Conservation (phyloP, 495 filamentous ascomycete genomes). For the Aspergillus diversus region DNA sequence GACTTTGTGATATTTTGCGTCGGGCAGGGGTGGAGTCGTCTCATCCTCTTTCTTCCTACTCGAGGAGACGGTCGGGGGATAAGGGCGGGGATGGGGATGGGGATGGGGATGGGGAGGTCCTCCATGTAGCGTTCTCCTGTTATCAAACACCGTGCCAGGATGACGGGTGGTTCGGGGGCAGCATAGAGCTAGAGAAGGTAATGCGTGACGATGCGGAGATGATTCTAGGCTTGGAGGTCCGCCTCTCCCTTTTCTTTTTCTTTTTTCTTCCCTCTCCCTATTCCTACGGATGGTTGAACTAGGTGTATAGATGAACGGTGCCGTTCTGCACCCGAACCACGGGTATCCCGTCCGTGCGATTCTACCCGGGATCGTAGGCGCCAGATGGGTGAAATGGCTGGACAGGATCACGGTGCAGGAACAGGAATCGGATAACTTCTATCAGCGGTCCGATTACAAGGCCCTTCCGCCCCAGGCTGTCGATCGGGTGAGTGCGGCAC, state of each 20-base stretch:
- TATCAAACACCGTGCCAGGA: conserved; percentile 53
- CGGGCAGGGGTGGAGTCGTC: conserved; percentile 34
- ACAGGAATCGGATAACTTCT: conserved; percentile 60
- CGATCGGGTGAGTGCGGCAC: conserved; percentile 51
- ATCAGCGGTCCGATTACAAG: conserved; percentile 68
- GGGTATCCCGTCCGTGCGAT: conserved; percentile 63
- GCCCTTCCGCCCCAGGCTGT: conserved; percentile 60
- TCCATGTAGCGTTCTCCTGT: conserved; percentile 60
- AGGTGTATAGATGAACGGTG: conserved; percentile 56
- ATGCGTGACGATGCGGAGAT: conserved; percentile 50
- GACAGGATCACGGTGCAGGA: conserved; percentile 60
- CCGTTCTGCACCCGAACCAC: conserved; percentile 58
- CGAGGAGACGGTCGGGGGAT: too few species aligned
- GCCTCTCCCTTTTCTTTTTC: not conserved
- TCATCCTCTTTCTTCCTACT: not conserved
- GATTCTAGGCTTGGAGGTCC: conserved; percentile 54
- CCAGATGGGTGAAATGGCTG: conserved; percentile 68
- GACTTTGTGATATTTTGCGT: conserved; percentile 56
- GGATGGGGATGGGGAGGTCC: not conserved
- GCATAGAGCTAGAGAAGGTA: conserved; percentile 52
- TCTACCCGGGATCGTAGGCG: conserved; percentile 64
- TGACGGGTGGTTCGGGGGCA: conserved; percentile 60
- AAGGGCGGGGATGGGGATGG: too few species aligned
- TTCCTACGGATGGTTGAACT: too few species aligned
- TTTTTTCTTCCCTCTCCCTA: not conserved